Base-by-base conservation (phyloP, 2,329 filamentous ascomycete species). In the Aspergillus ochraceus region DNA sequence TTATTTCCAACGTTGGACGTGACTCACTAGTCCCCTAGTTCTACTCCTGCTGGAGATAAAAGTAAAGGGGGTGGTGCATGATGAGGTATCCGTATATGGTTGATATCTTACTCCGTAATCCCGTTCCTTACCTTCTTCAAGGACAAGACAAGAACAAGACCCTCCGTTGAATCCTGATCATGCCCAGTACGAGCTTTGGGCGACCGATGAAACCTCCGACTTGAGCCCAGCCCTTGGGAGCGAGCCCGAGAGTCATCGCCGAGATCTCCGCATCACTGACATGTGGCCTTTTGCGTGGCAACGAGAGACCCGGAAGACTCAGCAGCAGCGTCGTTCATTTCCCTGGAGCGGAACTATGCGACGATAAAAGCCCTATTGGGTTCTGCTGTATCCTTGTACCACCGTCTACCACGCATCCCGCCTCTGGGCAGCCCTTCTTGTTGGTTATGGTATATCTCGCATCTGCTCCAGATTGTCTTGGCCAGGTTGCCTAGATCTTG, bases 401-500 rank as follows among this genome's bases (percentile, higher is more conserved):
- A 57, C 32, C 30, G 20, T 32, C 49, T 26, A 22, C 14, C 17
- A 36, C 46, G 17, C 49, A 30, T 24, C 45, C 49, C 20, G 49
- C 24, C 46, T 55, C 57, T 59, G 30, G 57, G 57, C 57, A 59
- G 46, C 46, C 6, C 3, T 24, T 46, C 8, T 45, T 29, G 57
- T 59, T 59, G 57, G 57, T 45, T 59, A 46, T 24, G 6, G 39
- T 55, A 55, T 59, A 45, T 55, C 57, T 51, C 52, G 53, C 57
- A 52, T 26, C 50, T 39, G 50, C 24, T 54, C 55, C 49, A 58
- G 55, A 12, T 26, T 50, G 11, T 47, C 55, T 58, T 58, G 55
- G 55, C 50, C 39, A 22, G 29, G 6, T 39, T 58, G 55, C 55
- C 55, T 29, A 30, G 42, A 26, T 22, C 49, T 49, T 45, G 39